Evolutionary conservation across 257 asterid genomes (phyloP).

Genomic region (Solanum megistacrolobum): DNA sequence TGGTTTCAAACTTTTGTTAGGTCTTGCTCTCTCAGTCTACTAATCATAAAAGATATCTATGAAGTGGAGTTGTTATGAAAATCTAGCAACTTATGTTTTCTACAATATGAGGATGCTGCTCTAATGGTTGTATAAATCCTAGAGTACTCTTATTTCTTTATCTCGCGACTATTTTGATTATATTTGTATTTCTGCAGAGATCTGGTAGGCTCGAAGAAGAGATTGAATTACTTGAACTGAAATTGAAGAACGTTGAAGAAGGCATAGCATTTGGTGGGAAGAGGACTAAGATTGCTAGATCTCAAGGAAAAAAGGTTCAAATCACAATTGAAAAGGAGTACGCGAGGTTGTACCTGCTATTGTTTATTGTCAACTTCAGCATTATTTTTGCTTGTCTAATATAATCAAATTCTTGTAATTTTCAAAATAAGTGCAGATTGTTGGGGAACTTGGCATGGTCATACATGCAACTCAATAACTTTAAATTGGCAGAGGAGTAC

Average conservation of each 20-base stretch:
- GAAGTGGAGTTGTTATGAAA: background rate
- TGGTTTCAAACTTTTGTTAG: background rate
- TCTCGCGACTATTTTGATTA: background rate
- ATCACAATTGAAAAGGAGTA: slow-evolving; percentile 79
- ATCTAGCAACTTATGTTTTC: background rate
- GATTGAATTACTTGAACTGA: slow-evolving; percentile 49
- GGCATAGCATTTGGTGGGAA: slow-evolving; percentile 63
- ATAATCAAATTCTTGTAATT: background rate
- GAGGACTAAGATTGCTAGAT: slow-evolving; percentile 69
- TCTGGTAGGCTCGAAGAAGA: slow-evolving; percentile 74
- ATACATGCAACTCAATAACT: slow-evolving; percentile 60
- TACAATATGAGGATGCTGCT: background rate
- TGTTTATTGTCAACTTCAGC: background rate
- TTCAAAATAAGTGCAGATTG: slow-evolving; percentile 35
- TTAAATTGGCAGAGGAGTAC: slow-evolving; percentile 60
- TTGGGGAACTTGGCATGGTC: slow-evolving; percentile 97
- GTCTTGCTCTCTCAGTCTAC: background rate
- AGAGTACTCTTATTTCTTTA: background rate
- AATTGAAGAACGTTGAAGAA: slow-evolving; percentile 64
- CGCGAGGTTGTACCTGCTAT: slow-evolving; percentile 37
- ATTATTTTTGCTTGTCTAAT: background rate
- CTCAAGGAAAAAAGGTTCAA: slow-evolving; percentile 74
- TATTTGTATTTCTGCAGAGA: slow-evolving; percentile 33
- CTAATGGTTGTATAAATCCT: background rate
- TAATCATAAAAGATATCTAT: background rate